Conservation (phyloP, 495 filamentous ascomycete genomes). For the Hypoxylon rickii region DNA sequence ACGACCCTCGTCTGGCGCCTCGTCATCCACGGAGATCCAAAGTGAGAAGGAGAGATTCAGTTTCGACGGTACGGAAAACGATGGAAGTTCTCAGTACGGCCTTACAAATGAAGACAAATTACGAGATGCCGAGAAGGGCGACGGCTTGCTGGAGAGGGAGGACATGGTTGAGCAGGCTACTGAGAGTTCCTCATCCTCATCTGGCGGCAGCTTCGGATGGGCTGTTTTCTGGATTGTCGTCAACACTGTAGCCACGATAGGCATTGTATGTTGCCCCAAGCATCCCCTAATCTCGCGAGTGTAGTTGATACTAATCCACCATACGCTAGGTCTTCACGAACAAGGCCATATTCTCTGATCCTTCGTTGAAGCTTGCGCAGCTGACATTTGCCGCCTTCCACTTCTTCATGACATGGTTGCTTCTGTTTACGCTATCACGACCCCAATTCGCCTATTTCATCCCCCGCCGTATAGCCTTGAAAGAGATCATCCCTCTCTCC, state of each 20-base stretch:
- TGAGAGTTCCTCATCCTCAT: slow-evolving; percentile 5
- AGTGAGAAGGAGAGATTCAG: slow-evolving; percentile 30
- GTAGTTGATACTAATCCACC: slow-evolving; percentile 16
- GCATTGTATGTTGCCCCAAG: slow-evolving; percentile 54
- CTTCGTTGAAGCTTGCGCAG: slow-evolving; percentile 67
- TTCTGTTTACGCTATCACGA: slow-evolving; percentile 66
- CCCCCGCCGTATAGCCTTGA: slow-evolving; percentile 57
- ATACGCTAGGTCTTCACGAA: slow-evolving; percentile 71
- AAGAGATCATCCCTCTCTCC: slow-evolving; percentile 66
- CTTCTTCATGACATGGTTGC: slow-evolving; percentile 70
- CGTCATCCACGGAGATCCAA: slow-evolving; percentile 41
- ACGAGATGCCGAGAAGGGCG: slow-evolving; percentile 43
- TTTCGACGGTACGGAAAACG: slow-evolving; percentile 29
- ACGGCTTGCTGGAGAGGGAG: slow-evolving; percentile 38
- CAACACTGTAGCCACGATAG: slow-evolving; percentile 65
- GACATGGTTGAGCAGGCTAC: slow-evolving; percentile 26
- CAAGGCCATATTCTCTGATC: slow-evolving; percentile 73
- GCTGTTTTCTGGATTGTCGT: slow-evolving; percentile 60
- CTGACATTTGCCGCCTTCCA: slow-evolving; percentile 74
- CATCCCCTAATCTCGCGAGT: slow-evolving; percentile 4
- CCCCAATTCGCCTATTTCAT: slow-evolving; percentile 65
- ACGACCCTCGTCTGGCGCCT: slow-evolving; percentile 41
- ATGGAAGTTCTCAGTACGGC: slow-evolving; percentile 32
- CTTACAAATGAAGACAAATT: slow-evolving; percentile 35
- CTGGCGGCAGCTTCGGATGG: slow-evolving; percentile 33